Evolutionary conservation across 257 asterid genomes (phyloP).

Genomic region (Ophiorrhiza pumila): DNA sequence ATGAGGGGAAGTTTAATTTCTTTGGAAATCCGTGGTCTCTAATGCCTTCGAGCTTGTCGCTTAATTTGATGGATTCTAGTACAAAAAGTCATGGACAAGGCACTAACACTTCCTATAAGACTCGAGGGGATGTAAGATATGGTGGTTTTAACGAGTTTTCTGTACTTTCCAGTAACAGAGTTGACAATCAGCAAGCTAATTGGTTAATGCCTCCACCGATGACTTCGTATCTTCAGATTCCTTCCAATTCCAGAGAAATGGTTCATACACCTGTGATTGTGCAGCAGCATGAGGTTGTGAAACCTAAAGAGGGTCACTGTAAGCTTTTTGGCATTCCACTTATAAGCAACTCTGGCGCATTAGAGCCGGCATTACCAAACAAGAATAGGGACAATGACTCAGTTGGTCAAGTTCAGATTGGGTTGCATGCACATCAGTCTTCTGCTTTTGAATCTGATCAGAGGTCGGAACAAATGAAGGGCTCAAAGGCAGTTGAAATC

Average conservation of each 20-base stretch:
- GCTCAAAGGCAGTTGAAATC: slow-evolving; percentile 50
- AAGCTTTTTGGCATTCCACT: slow-evolving; percentile 86
- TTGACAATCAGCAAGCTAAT: slow-evolving; percentile 52
- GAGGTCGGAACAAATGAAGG: slow-evolving; percentile 54
- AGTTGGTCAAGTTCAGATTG: slow-evolving; percentile 26
- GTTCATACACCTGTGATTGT: slow-evolving; percentile 38
- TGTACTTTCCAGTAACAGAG: slow-evolving; percentile 40
- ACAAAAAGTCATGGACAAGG: slow-evolving; percentile 41
- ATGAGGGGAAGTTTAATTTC: slow-evolving; percentile 49
- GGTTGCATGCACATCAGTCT: slow-evolving; percentile 37
- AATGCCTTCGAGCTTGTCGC: slow-evolving; percentile 56
- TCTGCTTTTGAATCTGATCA: slow-evolving; percentile 47
- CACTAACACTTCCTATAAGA: slow-evolving; percentile 37
- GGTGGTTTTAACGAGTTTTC: slow-evolving; percentile 50
- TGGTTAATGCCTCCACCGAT: slow-evolving; percentile 81
- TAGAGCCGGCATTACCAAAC: slow-evolving; percentile 38
- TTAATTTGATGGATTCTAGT: slow-evolving; percentile 64
- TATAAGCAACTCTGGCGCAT: slow-evolving; percentile 32
- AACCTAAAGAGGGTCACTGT: slow-evolving; percentile 64
- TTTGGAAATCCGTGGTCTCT: slow-evolving; percentile 56
- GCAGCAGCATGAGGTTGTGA: slow-evolving; percentile 42
- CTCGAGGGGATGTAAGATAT: slow-evolving; percentile 47
- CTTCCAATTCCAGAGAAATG: slow-evolving; percentile 53
- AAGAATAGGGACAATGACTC: slow-evolving; percentile 33
- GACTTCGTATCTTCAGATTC: slow-evolving; percentile 55